phyloP scores from a whole-genome alignment of 805 yeast genomes.

The Wickerhamomyces subpelliculosus region DNA sequence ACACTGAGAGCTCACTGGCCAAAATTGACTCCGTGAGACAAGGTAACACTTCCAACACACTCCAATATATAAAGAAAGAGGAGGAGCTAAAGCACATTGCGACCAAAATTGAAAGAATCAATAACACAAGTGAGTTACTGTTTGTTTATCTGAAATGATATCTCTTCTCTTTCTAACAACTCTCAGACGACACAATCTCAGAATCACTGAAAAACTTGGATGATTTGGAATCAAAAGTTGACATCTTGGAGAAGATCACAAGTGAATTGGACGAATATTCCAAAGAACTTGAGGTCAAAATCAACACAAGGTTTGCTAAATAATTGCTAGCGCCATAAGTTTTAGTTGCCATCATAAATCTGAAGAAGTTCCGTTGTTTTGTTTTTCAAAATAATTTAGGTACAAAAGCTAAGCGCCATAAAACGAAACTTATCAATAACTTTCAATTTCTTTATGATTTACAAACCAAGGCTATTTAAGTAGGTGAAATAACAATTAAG shows the following conservation, averaged over 20 bases:
- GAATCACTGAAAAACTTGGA: conserved; percentile 10
- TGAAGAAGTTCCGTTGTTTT: no score
- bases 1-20: conserved; percentile 29
- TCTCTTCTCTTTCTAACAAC: no score
- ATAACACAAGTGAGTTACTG: conserved; percentile 13
- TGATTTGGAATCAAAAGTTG: conserved; percentile 28
- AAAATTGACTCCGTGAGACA: conserved; percentile 45
- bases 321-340: no score
- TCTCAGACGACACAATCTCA: conserved; percentile 22
- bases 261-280: conserved; percentile 60
- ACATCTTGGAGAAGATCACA: conserved; percentile 37
- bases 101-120: conserved; percentile 13
- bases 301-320: conserved; percentile 14
- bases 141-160: no score
- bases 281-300: conserved; percentile 43
- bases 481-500: no score
- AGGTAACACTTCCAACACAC: conserved; percentile 50
- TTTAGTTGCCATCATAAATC: no score
- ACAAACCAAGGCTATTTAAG: no score
- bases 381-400: no score
- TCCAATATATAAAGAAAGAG: conserved; percentile 43
- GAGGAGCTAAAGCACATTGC: conserved; percentile 27
- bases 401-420: not conserved
- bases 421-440: not conserved
- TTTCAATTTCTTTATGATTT: not conserved